A percentile compares a stretch with the other conserved stretches of the same genome.
Conservation (phyloP, 495 filamentous ascomycete species). For the Tricharina praecox region DNA sequence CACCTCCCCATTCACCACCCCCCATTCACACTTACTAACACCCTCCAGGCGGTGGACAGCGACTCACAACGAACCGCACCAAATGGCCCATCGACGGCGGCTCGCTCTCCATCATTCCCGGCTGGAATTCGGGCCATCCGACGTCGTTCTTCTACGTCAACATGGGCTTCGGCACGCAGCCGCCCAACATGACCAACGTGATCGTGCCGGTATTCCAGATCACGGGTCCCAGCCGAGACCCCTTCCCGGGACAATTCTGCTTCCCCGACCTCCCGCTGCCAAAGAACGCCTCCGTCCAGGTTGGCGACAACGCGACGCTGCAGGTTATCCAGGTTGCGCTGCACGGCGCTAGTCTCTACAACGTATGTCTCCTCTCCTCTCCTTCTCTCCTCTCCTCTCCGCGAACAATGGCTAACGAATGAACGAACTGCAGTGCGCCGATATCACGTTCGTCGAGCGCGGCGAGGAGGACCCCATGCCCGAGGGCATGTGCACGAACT, state of each 20-base stretch:
- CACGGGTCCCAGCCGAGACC: slow-evolving; percentile 59
- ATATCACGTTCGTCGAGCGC: slow-evolving; percentile 55
- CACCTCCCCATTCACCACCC: too few relatives aligned
- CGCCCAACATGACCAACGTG: slow-evolving; percentile 72
- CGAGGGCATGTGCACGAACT: slow-evolving; percentile 45
- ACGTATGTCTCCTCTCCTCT: slow-evolving; percentile 44
- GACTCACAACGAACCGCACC: slow-evolving; percentile 63
- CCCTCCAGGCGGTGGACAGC: slow-evolving; percentile 64
- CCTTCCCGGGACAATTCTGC: slow-evolving; percentile 77
- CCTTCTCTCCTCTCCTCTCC: too few relatives aligned
- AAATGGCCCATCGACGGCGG: slow-evolving; percentile 82
- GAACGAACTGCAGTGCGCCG: slow-evolving; percentile 97
- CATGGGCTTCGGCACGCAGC: slow-evolving; percentile 65
- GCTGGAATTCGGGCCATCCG: slow-evolving; percentile 87
- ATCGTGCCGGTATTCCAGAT: slow-evolving; percentile 79
- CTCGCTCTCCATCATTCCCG: slow-evolving; percentile 66
- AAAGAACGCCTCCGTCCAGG: slow-evolving; percentile 47
- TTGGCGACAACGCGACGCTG: slow-evolving; percentile 84
- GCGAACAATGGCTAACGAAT: too few relatives aligned
- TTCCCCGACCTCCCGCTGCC: slow-evolving; percentile 83
- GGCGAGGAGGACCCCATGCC: slow-evolving; percentile 43
- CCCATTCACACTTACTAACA: slow-evolving; percentile 5
- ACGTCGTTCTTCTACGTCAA: slow-evolving; percentile 87
- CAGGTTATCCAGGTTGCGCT: slow-evolving; percentile 79
- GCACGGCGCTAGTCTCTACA: slow-evolving; percentile 80